These are phyloP conservation scores for Ophiocordyceps camponoti-saundersi DNA, from an alignment of 2,329 filamentous ascomycete genomes.

Conservation along the genomic window DNA sequence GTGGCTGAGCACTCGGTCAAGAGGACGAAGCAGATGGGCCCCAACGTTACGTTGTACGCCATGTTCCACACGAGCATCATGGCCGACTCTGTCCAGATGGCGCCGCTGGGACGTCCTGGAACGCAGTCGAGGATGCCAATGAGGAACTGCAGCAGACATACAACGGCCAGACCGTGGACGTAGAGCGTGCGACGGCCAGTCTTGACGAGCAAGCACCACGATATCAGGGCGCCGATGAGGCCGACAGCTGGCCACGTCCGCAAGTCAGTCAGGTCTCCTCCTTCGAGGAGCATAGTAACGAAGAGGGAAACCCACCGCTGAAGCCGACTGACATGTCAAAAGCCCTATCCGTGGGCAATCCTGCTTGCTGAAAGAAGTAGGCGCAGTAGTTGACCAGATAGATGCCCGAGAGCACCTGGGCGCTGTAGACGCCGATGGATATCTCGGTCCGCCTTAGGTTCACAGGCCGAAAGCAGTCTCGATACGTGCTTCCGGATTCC, in stretches of 20 bases:
- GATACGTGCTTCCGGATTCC: slow-evolving; percentile 19
- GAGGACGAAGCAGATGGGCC: slow-evolving; percentile 24
- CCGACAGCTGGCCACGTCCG: slow-evolving; percentile 19
- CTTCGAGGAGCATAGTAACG: not conserved
- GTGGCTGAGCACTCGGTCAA: slow-evolving; percentile 23
- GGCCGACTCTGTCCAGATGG: slow-evolving; percentile 20
- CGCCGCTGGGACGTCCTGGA: slow-evolving; percentile 22
- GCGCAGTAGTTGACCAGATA: slow-evolving; percentile 25
- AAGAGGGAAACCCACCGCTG: slow-evolving; percentile 4
- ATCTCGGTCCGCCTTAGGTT: slow-evolving; percentile 29
- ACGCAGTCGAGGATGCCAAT: slow-evolving; percentile 26
- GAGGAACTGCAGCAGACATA: slow-evolving; percentile 20
- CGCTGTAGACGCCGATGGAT: slow-evolving; percentile 22
- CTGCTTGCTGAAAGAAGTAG: slow-evolving; percentile 28
- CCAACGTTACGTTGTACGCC: slow-evolving; percentile 23
- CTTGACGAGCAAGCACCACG: slow-evolving; percentile 22
- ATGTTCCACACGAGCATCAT: slow-evolving; percentile 26
- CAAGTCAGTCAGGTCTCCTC: no score
- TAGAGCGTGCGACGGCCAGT: slow-evolving; percentile 25
- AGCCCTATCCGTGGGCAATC: slow-evolving; percentile 18
- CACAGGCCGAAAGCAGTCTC: slow-evolving; percentile 29
- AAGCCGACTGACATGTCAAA: slow-evolving; percentile 22
- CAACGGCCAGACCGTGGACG: slow-evolving; percentile 20
- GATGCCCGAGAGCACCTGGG: slow-evolving; percentile 21
- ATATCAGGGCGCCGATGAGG: slow-evolving; percentile 23